Base-by-base conservation (phyloP, 2,329 filamentous ascomycete genomes). In the Beauveria varroae region DNA sequence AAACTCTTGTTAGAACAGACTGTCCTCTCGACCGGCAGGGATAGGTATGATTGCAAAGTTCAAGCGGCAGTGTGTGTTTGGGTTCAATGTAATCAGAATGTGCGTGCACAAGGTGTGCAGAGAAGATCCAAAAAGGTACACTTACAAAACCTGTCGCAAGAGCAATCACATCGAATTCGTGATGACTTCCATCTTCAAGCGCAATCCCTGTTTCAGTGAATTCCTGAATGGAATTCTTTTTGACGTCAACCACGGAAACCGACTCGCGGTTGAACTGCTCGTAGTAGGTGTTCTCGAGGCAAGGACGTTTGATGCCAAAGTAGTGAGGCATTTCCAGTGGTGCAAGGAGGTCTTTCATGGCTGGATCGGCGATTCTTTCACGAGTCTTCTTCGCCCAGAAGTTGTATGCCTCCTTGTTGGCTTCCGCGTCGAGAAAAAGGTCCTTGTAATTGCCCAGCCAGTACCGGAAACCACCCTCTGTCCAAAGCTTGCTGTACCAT, bases 331-430 rank as follows among this genome's bases (percentile, higher is more conserved):
- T 75, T 40, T 77, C 68, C 22, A 70, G 64, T 0, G 82, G 82
- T 0, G 78, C 79, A 5, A 85, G 70, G 5, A 81, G 66, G 12
- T 79, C 75, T 12, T 71, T 67, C 56, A 78, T 77, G 9, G 68
- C 68, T 1, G 77, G 75, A 63, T 83, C 75, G 2, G 72, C 71
- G 59, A 84, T 72, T 1, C 81, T 72, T 8, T 68, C 69, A 1
- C 77, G 69, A 0, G 74, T 74, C 64, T 80, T 81, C 30, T 69
- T 71, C 1, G 69, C 71, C 76, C 80, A 83, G 67, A 81, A 83
- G 2, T 78, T 70, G 63, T 82, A 83, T 0, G 74, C 69, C 3
- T 71, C 69, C 3, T 72, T 68, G 64, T 82, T 84, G 3, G 76
- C 75, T 54, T 76, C 72, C 3, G 67, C 60, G 24, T 79, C 70